A percentile compares a stretch with the other conserved stretches of the same genome.
These are phyloP conservation scores for Arachis hypogaea DNA, from an alignment of 306 rosid species.

Conservation along the genomic window DNA sequence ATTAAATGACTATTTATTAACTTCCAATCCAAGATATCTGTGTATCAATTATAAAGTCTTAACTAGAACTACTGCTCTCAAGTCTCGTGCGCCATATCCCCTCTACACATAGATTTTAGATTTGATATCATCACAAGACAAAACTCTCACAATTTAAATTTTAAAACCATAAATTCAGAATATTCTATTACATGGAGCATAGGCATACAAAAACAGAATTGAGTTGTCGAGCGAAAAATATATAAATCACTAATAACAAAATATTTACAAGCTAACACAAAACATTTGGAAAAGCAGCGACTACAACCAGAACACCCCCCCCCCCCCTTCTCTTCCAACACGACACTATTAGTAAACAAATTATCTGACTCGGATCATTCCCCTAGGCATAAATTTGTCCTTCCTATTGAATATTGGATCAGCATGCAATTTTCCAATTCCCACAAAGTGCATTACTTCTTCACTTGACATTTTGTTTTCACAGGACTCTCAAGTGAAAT, in stretches of 20 bases:
- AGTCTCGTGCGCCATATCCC: too few relatives aligned
- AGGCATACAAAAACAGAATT: background rate
- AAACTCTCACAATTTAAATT: too few relatives aligned
- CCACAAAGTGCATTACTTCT: background rate
- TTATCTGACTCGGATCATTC: background rate
- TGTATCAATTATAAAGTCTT: too few relatives aligned
- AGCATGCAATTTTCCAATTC: background rate
- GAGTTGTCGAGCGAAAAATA: background rate
- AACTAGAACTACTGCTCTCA: too few relatives aligned
- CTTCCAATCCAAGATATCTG: too few relatives aligned
- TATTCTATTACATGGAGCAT: background rate
- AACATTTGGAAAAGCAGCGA: background rate
- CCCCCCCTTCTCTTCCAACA: background rate
- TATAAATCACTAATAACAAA: too few relatives aligned
- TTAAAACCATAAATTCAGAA: background rate
- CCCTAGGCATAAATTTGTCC: conserved; percentile 1
- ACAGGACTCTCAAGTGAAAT: conserved; percentile 13
- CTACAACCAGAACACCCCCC: background rate
- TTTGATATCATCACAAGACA: background rate
- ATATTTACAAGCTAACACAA: background rate
- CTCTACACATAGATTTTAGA: too few relatives aligned
- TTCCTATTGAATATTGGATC: background rate
- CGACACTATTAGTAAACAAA: background rate
- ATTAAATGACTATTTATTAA: too few relatives aligned
- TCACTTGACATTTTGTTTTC: conserved; percentile 6